Evolutionary conservation across 345 rosid genomes (phyloP), one percentile per base, ranked within the genome.

Genomic region (Dimocarpus longan): DNA sequence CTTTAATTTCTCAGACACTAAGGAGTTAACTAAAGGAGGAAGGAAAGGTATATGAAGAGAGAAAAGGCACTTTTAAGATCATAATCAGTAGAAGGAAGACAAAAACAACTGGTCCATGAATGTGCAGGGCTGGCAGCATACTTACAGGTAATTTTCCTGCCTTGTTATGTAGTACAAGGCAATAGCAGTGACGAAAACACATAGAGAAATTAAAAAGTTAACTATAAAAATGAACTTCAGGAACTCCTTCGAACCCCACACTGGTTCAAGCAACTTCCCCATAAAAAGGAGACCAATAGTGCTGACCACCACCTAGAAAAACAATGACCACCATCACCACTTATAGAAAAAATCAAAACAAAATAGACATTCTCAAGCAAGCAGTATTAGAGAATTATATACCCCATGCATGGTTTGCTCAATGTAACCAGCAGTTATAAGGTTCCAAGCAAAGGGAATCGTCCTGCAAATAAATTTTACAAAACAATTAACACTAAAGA

Each of bases 391-490:
- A 74, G 37, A 52, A 37, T 60, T 37, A 3, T 32, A 63, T 90
- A 94, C 98, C 89, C 98, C 99, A 92, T 87, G 80, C 66, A 91
- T 76, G 12, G 98, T 80, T 77, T 91, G 95, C 79, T 97, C 99
- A 66, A 97, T 81, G 77, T 91, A 97, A 80, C 99, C 99, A 26
- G 96, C 89, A 8, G 98, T 94, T 50, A 97, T 68, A 59, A 97
- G 93, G 84, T 97, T 97, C 99, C 98, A 97, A 60, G 82, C 97
- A 88, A 97, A 94, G 73, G 99, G 99, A 80, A 97, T 94, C 18
- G 99, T 97, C 93, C 99, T 97, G 82, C 71, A 83, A 80, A 74
- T 76, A 64, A 52, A 71, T 48, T 46, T 59, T n/a, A 42, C n/a
- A 71, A 65, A 62, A 66, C 70, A 68, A 76, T 19, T 19, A 76